phyloP scores from a whole-genome alignment of 2,329 filamentous ascomycete genomes.

The Fusarium sarcochroum region DNA sequence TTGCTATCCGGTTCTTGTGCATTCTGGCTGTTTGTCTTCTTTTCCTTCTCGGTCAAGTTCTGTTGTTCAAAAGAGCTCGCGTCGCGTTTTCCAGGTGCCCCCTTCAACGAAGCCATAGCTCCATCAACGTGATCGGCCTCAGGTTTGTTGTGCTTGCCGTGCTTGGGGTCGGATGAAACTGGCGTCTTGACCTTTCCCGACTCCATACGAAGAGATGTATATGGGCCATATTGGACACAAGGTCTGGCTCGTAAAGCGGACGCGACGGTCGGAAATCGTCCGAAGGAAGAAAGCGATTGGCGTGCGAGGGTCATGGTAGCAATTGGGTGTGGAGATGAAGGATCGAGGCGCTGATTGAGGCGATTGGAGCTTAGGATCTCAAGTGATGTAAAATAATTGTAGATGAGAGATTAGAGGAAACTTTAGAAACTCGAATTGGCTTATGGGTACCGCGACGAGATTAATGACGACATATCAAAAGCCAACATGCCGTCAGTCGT shows the following conservation, averaged over 20 bases:
- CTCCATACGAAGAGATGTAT: conserved; percentile 2
- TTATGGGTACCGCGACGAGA: background rate
- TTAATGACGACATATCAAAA: conserved; percentile 32
- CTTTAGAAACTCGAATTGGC: background rate
- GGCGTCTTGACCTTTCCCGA: conserved; percentile 21
- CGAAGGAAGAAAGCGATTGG: conserved; percentile 2
- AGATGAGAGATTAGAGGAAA: background rate
- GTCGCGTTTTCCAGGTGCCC: conserved; percentile 11
- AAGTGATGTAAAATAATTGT: background rate
- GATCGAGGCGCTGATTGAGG: background rate
- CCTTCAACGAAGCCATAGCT: conserved; percentile 31
- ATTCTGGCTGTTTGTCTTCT: conserved; percentile 20
- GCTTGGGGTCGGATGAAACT: conserved; percentile 12
- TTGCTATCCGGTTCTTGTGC: conserved; percentile 22
- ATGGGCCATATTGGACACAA: background rate
- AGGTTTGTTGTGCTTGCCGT: conserved; percentile 8
- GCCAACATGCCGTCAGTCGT: conserved; percentile 9
- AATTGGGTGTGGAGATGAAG: fast-evolving
- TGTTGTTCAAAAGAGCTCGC: conserved; percentile 17
- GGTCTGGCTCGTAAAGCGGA: background rate
- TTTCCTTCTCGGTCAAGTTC: conserved; percentile 24
- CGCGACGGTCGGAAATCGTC: background rate
- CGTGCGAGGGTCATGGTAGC: conserved; percentile 11
- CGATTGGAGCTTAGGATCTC: background rate
- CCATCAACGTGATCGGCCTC: conserved; percentile 17